phyloP scores from a whole-genome alignment of 345 rosid genomes.

The Fremontodendron californicum region DNA sequence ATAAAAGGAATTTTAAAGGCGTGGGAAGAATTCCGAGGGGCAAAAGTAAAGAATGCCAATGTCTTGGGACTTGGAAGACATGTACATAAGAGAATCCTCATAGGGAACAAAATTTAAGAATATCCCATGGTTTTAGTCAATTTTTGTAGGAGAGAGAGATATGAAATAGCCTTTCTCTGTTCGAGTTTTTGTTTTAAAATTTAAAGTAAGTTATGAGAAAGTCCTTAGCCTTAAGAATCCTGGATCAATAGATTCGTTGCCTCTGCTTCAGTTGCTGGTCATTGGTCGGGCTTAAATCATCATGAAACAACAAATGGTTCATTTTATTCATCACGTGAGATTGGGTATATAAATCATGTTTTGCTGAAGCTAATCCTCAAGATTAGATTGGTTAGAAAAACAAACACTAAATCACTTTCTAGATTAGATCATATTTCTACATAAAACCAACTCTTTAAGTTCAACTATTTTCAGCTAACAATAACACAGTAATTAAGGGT shows the following conservation, averaged over 20 bases:
- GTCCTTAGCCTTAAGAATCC: neutral
- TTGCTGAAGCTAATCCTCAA: no score
- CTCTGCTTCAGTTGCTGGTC: neutral
- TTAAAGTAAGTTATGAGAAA: neutral
- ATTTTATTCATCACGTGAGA: no score
- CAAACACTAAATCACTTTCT: neutral
- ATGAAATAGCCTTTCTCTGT: neutral
- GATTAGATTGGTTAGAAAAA: no score
- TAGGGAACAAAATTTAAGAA: constrained; percentile 7
- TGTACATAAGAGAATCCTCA: constrained; percentile 15
- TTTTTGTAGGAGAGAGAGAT: constrained; percentile 4
- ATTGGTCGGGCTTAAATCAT: neutral
- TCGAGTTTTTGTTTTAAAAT: neutral
- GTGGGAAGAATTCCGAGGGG: neutral
- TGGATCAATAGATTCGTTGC: neutral
- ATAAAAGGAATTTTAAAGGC: neutral
- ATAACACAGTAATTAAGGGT: no score
- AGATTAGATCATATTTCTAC: neutral
- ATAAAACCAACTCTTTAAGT: no score
- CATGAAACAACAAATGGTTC: neutral
- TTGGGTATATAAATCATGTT: no score
- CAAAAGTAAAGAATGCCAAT: neutral
- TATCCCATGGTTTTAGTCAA: constrained; percentile 9
- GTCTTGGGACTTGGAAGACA: neutral
- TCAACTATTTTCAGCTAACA: no score